Evolutionary conservation across 805 yeast genomes (phyloP), one percentile per base, ranked within the genome.

Genomic region (Kuraishia floccosa): DNA sequence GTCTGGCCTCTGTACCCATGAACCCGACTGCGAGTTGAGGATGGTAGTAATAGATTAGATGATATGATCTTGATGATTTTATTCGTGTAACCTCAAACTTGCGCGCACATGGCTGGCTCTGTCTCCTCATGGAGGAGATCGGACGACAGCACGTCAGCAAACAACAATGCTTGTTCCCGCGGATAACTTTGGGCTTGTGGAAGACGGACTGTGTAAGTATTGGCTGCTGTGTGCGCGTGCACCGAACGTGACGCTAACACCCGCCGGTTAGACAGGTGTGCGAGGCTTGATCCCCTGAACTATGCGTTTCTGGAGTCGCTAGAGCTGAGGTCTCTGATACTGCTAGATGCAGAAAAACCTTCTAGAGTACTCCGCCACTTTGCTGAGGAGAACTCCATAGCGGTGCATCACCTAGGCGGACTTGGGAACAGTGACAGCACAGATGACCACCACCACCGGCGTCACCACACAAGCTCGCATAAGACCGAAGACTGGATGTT

Each of bases 141-240:
- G n/a, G n/a, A n/a, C n/a, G n/a, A n/a, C n/a, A n/a, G n/a, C n/a
- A n/a, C n/a, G n/a, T n/a, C n/a, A n/a, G n/a, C n/a, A n/a, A n/a
- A n/a, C n/a, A n/a, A n/a, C n/a, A 9, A 85, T 86, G 96, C 62
- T 86, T 20, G 83, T 87, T 1, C 94, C 95, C 2, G 97, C 98
- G 1, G 89, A 85, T 30, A 83, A 82, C 49, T 91, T 82, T 58
- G 94, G 95, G 0, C 63, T 85, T 19, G 96, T 87, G 4, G 96
- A 91, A 54, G 76, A 78, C 17, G 94, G 94, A 0, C 59, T 89
- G 2, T 79, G 64, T 56, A 37, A 22, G 62, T 45, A 9, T 4
- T 30, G 7, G 24, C 16, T 17, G n/a, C n/a, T n/a, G n/a, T n/a
- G n/a, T n/a, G n/a, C n/a, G n/a, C n/a, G n/a, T n/a, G n/a, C n/a